phyloP scores from a whole-genome alignment of 148 eudicot species.

The Vaccinium darrowii region DNA sequence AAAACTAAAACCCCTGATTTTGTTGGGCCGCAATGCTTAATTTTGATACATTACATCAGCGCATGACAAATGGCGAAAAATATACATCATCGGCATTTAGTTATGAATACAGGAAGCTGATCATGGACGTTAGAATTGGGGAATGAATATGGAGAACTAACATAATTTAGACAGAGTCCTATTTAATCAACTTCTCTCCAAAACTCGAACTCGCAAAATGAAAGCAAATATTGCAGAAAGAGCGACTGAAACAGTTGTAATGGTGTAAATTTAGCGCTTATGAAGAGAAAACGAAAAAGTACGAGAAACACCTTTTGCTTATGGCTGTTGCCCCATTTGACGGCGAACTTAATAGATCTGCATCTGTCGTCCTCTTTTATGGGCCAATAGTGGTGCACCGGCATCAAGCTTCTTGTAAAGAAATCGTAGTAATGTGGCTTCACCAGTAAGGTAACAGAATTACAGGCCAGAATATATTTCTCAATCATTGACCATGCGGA shows the following conservation, averaged over 20 bases:
- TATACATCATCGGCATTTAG: too few species aligned
- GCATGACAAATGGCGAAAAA: background rate
- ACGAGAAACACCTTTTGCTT: slow-evolving; percentile 46
- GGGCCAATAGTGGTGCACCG: slow-evolving; percentile 85
- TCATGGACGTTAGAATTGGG: too few species aligned
- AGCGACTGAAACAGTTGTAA: too few species aligned
- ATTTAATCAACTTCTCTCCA: too few species aligned
- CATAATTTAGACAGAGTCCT: too few species aligned
- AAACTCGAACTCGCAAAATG: too few species aligned
- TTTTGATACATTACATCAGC: background rate
- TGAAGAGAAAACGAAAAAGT: background rate
- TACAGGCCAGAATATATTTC: slow-evolving; percentile 88
- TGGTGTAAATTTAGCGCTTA: background rate
- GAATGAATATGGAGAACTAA: too few species aligned
- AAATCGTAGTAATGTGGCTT: slow-evolving; percentile 78
- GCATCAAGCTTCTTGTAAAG: slow-evolving; percentile 77
- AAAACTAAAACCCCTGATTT: background rate
- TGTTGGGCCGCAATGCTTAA: background rate
- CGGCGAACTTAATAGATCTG: slow-evolving; percentile 80
- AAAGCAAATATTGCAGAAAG: too few species aligned
- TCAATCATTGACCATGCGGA: slow-evolving; percentile 93
- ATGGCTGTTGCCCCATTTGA: slow-evolving; percentile 83
- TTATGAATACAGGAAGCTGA: too few species aligned
- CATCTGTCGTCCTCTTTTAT: slow-evolving; percentile 68
- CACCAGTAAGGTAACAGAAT: slow-evolving; percentile 67